Evolutionary conservation across 768 basidiomycete genomes (phyloP).

Genomic region (Mycena rosella): DNA sequence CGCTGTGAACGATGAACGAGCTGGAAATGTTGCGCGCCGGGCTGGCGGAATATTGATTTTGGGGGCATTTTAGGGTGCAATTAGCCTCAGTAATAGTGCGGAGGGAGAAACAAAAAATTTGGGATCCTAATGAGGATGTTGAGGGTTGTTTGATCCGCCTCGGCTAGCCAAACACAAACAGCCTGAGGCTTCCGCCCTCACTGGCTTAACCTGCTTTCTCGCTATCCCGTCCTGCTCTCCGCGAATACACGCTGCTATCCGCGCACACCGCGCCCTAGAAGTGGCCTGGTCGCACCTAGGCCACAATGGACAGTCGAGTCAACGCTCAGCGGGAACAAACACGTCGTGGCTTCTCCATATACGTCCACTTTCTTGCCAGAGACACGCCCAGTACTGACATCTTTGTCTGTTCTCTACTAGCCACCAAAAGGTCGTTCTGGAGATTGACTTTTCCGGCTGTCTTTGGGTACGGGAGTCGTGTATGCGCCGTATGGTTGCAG

Average conservation of each 20-base stretch:
- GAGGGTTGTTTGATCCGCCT: background rate
- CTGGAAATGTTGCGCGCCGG: slow-evolving; percentile 94
- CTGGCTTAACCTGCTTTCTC: slow-evolving; percentile 19
- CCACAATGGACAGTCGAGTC: slow-evolving; percentile 62
- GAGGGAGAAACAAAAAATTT: slow-evolving; percentile 41
- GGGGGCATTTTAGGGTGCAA: slow-evolving; percentile 60
- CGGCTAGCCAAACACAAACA: background rate
- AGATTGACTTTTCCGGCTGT: slow-evolving; percentile 91
- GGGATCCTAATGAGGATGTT: slow-evolving; percentile 41
- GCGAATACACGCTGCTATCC: slow-evolving; percentile 44
- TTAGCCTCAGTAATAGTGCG: slow-evolving; percentile 45
- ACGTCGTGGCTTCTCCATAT: slow-evolving; percentile 91
- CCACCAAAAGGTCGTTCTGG: slow-evolving; percentile 95
- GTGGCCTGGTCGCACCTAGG: slow-evolving; percentile 29
- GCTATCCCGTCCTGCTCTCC: slow-evolving; percentile 37
- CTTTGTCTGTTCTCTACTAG: slow-evolving; percentile 75
- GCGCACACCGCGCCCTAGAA: slow-evolving; percentile 11
- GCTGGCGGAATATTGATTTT: slow-evolving; percentile 91
- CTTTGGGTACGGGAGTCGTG: slow-evolving; percentile 72
- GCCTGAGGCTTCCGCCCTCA: slow-evolving; percentile 29
- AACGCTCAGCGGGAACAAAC: slow-evolving; percentile 82
- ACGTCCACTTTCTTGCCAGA: slow-evolving; percentile 63
- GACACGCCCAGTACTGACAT: slow-evolving; percentile 54
- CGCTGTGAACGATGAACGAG: slow-evolving; percentile 96
- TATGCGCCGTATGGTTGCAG: slow-evolving; percentile 17